Conservation (phyloP, 768 basidiomycete genomes). For the Hygrocybe punicea region DNA sequence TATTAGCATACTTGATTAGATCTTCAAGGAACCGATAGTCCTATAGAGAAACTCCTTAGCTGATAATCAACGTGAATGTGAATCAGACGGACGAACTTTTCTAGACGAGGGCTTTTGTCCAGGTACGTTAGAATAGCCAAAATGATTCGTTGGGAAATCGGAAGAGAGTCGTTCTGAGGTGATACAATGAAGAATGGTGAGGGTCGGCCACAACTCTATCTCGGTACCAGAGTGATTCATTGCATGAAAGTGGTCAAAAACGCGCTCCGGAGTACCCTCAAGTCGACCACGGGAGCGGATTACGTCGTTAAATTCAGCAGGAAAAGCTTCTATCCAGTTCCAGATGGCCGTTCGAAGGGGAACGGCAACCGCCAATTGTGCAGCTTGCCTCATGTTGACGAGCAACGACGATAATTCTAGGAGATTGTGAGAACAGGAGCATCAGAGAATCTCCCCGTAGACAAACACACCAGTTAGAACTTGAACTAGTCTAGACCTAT, state of each 20-base stretch:
- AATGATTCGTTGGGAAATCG: conserved; percentile 47
- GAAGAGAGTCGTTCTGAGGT: conserved; percentile 68
- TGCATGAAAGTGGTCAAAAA: conserved; percentile 76
- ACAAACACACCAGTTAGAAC: conserved; percentile 59
- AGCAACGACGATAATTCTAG: conserved; percentile 77
- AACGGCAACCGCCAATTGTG: conserved; percentile 66
- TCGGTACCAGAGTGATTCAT: conserved; percentile 44
- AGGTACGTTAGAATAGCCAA: conserved; percentile 15
- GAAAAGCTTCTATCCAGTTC: conserved; percentile 85
- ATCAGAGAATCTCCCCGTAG: neutral
- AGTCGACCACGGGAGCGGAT: conserved; percentile 58
- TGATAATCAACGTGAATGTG: neutral
- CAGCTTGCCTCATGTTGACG: conserved; percentile 74
- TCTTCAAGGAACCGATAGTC: conserved; percentile 62
- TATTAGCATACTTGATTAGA: conserved; percentile 54
- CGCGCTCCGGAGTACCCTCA: conserved; percentile 80
- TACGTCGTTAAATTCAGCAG: conserved; percentile 72
- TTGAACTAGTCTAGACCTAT: conserved; percentile 62
- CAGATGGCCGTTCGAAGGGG: conserved; percentile 77
- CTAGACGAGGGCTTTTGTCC: conserved; percentile 32
- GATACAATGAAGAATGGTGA: conserved; percentile 69
- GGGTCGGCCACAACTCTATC: conserved; percentile 72
- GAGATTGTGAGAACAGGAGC: conserved; percentile 4
- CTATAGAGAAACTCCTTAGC: conserved; percentile 19
- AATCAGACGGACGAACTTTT: conserved; percentile 31